Conservation (phyloP, 352 stramenopile genomes). For the Pythium coloratum region DNA sequence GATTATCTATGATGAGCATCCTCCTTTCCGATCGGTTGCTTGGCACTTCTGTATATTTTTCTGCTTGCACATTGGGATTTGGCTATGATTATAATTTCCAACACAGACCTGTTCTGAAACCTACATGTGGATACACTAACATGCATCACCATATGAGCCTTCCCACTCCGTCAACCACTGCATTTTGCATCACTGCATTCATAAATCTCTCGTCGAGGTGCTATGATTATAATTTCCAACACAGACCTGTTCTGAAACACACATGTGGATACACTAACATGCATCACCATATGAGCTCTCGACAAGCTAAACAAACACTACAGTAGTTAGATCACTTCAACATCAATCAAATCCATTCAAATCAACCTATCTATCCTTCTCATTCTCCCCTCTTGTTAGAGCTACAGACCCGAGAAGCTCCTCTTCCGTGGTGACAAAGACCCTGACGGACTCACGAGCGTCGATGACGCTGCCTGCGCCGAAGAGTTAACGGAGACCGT, state of each 20-base stretch:
- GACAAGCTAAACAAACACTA: not conserved
- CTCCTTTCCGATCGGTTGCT: constrained; percentile 35
- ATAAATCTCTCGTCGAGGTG: not conserved
- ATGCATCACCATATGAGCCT: constrained; percentile 91
- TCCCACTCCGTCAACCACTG: not conserved
- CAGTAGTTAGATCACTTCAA: not conserved
- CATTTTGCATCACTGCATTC: not conserved
- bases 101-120: constrained; percentile 91
- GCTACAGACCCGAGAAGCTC: constrained; percentile 11
- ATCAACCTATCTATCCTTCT: not conserved
- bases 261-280: constrained; percentile 66
- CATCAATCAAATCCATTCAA: not conserved
- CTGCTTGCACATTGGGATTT: constrained; percentile 18
- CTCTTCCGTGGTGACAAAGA: constrained; percentile 14
- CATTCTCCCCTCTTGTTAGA: not conserved
- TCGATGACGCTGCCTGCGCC: not conserved
- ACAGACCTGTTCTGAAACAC: constrained; percentile 88
- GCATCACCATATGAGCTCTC: constrained; percentile 34
- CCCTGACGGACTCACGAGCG: not conserved
- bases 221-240: constrained; percentile 79
- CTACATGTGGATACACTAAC: constrained; percentile 79
- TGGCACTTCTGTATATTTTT: constrained; percentile 29
- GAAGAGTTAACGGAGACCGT: not conserved
- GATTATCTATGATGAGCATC: constrained; percentile 82
- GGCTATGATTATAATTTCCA: constrained; percentile 82